Evolutionary conservation across 352 stramenopile genomes (phyloP), one percentile per base, ranked within the genome.

Genomic region (Globisporangium irregulare): DNA sequence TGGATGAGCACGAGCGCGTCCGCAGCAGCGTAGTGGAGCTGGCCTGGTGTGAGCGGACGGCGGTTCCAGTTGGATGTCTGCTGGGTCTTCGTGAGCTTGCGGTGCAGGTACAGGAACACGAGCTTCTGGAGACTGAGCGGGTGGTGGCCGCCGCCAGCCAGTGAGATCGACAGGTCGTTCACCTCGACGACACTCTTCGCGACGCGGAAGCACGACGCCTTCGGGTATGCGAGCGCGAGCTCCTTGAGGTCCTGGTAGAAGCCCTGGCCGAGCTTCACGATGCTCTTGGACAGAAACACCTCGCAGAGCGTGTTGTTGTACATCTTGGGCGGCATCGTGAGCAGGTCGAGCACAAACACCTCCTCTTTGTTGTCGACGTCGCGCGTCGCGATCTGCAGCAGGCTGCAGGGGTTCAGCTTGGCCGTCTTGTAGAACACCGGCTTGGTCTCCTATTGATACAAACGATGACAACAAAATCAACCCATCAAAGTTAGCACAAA

Each of bases 11-110:
- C 86, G 5, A 92, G 68, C 10, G 86, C 86, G 64, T 93, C 86
- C 9, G 82, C 78, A 1, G 86, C 86, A 22, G 86, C 86, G 64
- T 93, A 93, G 61, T 90, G 79, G 1, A 93, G 68, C 53, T 93
- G 86, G 22, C 73, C 73, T 0, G 64, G 53, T 4, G 77, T 76
- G 2, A 93, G 75, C 15, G 86, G 86, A 12, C 86, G 80, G 9
- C 86, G 73, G 56, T 86, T 85, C 86, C 86, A 93, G 65, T 93
- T 92, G 22, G 86, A 93, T 27, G 72, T 87, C 71, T 93, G 86
- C 78, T 92, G 86, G 20, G 84, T 92, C 72, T 92, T 92, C 5
- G 80, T 80, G 15, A 94, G 74, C 36, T 82, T 84, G 29, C 74
- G 78, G 56, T 89, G 72, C 53, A 94, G 72, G 62, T 91, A 94